Conservation (phyloP, 2,329 filamentous ascomycete genomes). For the Diaporthe citrichinensis region DNA sequence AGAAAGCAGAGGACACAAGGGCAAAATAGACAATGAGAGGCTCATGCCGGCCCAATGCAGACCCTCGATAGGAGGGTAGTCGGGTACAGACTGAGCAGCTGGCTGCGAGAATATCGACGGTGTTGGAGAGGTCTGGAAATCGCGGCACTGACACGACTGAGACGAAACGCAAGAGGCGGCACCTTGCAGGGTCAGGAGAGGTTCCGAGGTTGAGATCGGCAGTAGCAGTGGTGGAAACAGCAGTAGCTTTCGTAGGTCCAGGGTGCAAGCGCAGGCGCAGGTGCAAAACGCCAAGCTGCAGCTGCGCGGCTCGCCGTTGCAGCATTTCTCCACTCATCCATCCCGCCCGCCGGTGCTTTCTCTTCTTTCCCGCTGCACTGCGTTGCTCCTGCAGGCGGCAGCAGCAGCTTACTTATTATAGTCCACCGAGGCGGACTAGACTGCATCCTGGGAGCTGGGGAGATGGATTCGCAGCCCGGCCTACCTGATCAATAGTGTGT, state of each 20-base stretch:
- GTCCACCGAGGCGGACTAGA: background rate
- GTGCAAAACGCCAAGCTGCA: slow-evolving; percentile 31
- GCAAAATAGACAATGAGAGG: background rate
- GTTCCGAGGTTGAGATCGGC: slow-evolving; percentile 32
- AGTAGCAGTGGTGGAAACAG: background rate
- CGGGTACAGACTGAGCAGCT: background rate
- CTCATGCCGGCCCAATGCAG: background rate
- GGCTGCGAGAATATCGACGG: background rate
- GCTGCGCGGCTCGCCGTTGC: slow-evolving; percentile 20
- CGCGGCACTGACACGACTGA: slow-evolving; percentile 15
- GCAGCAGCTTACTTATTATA: slow-evolving; percentile 4
- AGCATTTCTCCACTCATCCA: slow-evolving; percentile 13
- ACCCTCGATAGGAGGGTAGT: background rate
- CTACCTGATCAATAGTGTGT: background rate
- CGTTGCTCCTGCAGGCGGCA: background rate
- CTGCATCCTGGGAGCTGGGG: background rate
- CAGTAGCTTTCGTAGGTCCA: background rate
- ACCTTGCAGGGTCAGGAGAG: slow-evolving; percentile 21
- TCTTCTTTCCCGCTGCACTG: background rate
- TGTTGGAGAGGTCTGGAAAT: background rate
- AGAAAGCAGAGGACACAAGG: too few species aligned
- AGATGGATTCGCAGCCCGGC: background rate
- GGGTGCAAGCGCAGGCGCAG: background rate
- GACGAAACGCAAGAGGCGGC: slow-evolving; percentile 26
- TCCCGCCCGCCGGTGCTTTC: background rate